phyloP scores from a whole-genome alignment of 768 basidiomycete species.

The Rhizopogon salebrosus region DNA sequence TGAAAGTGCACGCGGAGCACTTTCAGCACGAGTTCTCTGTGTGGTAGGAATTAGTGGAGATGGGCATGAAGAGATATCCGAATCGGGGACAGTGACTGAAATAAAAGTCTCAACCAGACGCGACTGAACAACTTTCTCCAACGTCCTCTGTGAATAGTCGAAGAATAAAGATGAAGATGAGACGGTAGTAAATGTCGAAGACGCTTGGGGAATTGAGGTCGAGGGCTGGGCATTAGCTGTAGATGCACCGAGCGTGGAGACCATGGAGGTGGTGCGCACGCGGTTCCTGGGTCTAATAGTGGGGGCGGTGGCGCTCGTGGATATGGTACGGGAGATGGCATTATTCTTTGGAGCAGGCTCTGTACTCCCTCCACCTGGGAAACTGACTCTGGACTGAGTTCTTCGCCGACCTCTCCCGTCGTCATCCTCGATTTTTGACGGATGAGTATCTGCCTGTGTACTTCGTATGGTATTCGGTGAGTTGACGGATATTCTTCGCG shows the following conservation, averaged over 20 bases:
- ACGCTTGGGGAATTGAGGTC: not conserved
- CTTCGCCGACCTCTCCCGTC: constrained; percentile 37
- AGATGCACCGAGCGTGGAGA: constrained; percentile 37
- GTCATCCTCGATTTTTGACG: constrained; percentile 19
- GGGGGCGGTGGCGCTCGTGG: constrained; percentile 18
- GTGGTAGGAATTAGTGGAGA: constrained; percentile 25
- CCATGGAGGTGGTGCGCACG: constrained; percentile 47
- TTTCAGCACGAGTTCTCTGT: constrained; percentile 21
- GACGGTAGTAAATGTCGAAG: constrained; percentile 3
- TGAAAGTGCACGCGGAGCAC: constrained; percentile 16
- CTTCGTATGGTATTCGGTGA: constrained; percentile 49
- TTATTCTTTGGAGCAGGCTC: constrained; percentile 7
- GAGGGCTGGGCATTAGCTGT: constrained; percentile 1
- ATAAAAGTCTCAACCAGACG: constrained; percentile 78
- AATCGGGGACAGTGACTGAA: constrained; percentile 41
- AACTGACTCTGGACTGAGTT: constrained; percentile 42
- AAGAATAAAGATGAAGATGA: constrained; percentile 34
- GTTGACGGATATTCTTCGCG: constrained; percentile 54
- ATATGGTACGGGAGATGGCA: constrained; percentile 12
- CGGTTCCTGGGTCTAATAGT: constrained; percentile 33
- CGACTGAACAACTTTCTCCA: constrained; percentile 68
- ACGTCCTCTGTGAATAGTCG: constrained; percentile 60
- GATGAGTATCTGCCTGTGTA: constrained; percentile 41
- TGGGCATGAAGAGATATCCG: constrained; percentile 2
- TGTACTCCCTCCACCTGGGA: constrained; percentile 21